phyloP scores from a whole-genome alignment of 345 rosid genomes.

The Salix udensis region DNA sequence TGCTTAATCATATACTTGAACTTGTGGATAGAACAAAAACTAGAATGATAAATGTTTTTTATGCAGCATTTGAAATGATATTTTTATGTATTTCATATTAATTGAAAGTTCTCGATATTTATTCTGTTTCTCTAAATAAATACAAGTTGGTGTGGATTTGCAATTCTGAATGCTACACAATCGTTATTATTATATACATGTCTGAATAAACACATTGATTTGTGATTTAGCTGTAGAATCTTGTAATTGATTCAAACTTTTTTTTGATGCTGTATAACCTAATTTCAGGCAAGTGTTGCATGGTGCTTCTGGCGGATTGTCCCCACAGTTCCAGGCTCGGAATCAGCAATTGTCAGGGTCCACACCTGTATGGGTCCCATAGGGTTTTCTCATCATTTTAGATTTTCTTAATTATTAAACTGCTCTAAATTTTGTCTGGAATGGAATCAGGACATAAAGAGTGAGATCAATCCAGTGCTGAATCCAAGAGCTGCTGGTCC shows the following conservation, averaged over 20 bases:
- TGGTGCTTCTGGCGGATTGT: slow-evolving; percentile 75
- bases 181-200: neutral
- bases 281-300: slow-evolving; percentile 90
- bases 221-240: neutral
- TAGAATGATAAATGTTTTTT: neutral
- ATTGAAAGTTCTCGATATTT: neutral
- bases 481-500: slow-evolving; percentile 83
- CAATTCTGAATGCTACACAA: neutral
- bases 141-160: neutral
- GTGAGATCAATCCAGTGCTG: slow-evolving; percentile 77
- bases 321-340: slow-evolving; percentile 85
- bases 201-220: neutral
- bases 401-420: neutral
- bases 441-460: slow-evolving; percentile 73
- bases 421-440: slow-evolving; percentile 27
- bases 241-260: neutral
- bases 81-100: neutral
- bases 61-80: neutral
- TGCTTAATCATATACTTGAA: neutral
- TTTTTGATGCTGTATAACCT: slow-evolving; percentile 1
- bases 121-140: neutral
- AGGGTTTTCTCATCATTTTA: neutral
- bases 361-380: slow-evolving; percentile 50
- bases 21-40: slow-evolving; percentile 2
- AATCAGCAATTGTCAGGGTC: slow-evolving; percentile 80